Base-by-base conservation (phyloP, 257 asterid species). In the Solanum neorickii region DNA sequence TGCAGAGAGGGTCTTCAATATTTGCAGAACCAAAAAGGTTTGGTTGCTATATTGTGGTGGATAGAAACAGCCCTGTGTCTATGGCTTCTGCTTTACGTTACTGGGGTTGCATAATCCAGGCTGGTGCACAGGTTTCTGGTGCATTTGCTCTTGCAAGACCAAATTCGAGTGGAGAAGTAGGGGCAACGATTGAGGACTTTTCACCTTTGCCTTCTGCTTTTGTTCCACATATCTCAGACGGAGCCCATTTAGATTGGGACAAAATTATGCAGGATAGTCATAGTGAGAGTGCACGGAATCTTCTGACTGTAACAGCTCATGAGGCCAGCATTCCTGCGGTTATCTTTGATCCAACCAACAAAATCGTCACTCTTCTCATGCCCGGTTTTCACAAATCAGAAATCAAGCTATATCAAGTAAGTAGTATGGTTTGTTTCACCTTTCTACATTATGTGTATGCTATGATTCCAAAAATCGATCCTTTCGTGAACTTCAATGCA, bases 301-400 rank as follows among this genome's bases (percentile, higher is more conserved):
- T 95, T 70, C 96, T 97, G 46, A 90, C 90, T 15, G 75, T 60
- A 66, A 89, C 89, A 60, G 72, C 85, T 18, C 46, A 83, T 72
- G 86, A 89, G 68, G 21, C 87, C 7, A 90, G 89, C 56, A 29
- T 89, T 85, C 85, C 92, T 72, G 88, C 98, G 0, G 96, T 95
- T 83, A 89, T 35, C 60, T 95, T 95, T 76, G 96, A 95, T 90
- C 90, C 92, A 11, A 83, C 92, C 78, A 90, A 87, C 82, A 97
- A 92, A 89, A 90, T 97, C 1, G 93, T 97, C 90, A 92, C 94
- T 60, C 98, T 97, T 44, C 94, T 95, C 93, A 93, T 97, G 98
- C 99, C 99, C 25, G 99, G 99, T 84, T 97, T 97, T 87, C 98
- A 97, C 93, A 95, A 97, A 94, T 97, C 99, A 15, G 99, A 97